Conservation (phyloP, 1,139 yeast genomes). For the Chernovozyma sophiae-reginae region DNA sequence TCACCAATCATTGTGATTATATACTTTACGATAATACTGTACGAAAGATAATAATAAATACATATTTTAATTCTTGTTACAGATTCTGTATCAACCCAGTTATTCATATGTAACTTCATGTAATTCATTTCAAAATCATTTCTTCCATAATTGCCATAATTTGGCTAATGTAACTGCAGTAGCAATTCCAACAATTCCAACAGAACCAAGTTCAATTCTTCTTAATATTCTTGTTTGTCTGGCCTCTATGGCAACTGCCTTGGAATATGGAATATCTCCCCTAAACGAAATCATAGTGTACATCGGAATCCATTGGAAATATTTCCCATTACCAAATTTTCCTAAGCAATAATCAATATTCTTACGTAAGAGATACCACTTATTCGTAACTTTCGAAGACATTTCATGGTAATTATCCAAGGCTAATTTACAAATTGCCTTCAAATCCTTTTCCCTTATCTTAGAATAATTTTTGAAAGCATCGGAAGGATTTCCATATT, state of each 20-base stretch:
- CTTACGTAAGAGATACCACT: slow-evolving; percentile 60
- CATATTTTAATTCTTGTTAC: background rate
- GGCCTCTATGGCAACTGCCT: slow-evolving; percentile 55
- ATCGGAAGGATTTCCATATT: slow-evolving; percentile 33
- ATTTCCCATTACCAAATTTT: slow-evolving; percentile 31
- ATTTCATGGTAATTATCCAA: slow-evolving; percentile 80
- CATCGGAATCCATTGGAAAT: slow-evolving; percentile 75
- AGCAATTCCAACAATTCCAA: slow-evolving; percentile 13
- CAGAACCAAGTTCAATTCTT: slow-evolving; percentile 20
- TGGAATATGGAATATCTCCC: slow-evolving; percentile 72
- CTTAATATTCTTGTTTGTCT: slow-evolving; percentile 46
- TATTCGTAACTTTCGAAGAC: slow-evolving; percentile 78
- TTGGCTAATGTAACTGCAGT: slow-evolving; percentile 18
- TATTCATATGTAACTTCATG: slow-evolving; percentile 3
- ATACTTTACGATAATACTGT: too few relatives aligned
- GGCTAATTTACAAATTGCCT: slow-evolving; percentile 75
- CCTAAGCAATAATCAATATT: slow-evolving; percentile 65
- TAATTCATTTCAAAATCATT: too few relatives aligned
- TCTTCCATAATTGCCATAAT: slow-evolving; percentile 13
- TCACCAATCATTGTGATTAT: too few relatives aligned
- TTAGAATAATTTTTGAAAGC: slow-evolving; percentile 60
- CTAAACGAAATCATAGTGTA: slow-evolving; percentile 92
- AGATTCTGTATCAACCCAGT: too few relatives aligned
- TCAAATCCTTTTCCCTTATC: slow-evolving; percentile 59
- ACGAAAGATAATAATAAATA: slow-evolving; percentile 3